Evolutionary conservation across 2,329 filamentous ascomycete species (phyloP).

Genomic region (Xylariales sp.): DNA sequence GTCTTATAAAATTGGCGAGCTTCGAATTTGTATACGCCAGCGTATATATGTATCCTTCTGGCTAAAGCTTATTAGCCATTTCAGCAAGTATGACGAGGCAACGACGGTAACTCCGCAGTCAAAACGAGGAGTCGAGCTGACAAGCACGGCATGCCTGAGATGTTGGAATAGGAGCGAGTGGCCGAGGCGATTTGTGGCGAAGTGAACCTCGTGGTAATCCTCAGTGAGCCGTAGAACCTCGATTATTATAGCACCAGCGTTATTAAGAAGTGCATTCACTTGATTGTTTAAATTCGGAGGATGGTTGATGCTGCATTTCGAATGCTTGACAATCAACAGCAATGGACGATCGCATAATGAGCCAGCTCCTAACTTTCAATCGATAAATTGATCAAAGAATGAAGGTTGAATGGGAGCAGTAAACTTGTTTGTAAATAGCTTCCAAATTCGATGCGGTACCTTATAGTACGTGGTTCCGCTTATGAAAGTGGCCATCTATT

Average conservation of each 20-base stretch:
- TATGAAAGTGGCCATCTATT: no score
- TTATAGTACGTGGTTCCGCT: no score
- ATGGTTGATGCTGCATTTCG: no score
- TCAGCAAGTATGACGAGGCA: not conserved
- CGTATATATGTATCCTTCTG: not conserved
- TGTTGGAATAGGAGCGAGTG: not conserved
- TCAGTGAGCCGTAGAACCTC: not conserved
- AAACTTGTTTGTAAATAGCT: no score
- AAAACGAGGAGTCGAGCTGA: not conserved
- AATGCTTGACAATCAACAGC: no score
- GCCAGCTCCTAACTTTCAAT: no score
- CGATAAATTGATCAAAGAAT: no score
- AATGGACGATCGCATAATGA: no score
- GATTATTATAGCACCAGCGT: not conserved
- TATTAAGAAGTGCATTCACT: not conserved
- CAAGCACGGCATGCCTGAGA: not conserved
- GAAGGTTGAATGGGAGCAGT: no score
- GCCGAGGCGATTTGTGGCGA: not conserved
- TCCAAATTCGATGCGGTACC: no score
- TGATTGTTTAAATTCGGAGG: no score
- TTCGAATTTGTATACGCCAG: not conserved
- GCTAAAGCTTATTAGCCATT: not conserved
- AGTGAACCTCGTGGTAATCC: not conserved
- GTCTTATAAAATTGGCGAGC: not conserved
- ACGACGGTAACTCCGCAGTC: not conserved